These are phyloP conservation scores for Chaetomium tenue DNA, from an alignment of 495 filamentous ascomycete genomes.

Conservation along the genomic window DNA sequence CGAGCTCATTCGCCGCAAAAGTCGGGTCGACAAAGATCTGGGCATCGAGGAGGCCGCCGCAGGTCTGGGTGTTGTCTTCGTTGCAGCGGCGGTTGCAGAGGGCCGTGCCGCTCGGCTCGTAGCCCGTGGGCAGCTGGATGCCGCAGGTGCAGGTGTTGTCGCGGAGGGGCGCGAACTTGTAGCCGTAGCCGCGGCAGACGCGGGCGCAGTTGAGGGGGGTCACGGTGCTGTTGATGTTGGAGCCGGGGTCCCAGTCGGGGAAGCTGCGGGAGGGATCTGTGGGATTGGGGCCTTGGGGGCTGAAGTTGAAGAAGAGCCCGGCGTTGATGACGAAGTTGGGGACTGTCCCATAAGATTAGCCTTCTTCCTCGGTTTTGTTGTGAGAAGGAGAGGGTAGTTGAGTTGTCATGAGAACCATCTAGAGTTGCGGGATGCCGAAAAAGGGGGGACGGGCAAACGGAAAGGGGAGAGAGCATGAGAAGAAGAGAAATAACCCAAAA, in stretches of 20 bases:
- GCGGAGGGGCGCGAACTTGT: slow-evolving; percentile 28
- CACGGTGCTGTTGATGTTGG: slow-evolving; percentile 27
- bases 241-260: slow-evolving; percentile 26
- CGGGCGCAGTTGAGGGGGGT: slow-evolving; percentile 30
- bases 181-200: slow-evolving; percentile 32
- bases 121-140: slow-evolving; percentile 21
- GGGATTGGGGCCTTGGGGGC: slow-evolving; percentile 17
- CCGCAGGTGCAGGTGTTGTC: slow-evolving; percentile 30
- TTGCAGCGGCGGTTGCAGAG: slow-evolving; percentile 21
- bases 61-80: slow-evolving; percentile 22
- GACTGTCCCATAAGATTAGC: not conserved
- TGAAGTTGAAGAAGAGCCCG: slow-evolving; percentile 18
- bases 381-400: no score
- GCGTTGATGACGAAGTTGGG: slow-evolving; percentile 1
- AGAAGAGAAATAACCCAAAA: no score
- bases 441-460: no score
- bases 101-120: not conserved
- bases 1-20: slow-evolving; percentile 21
- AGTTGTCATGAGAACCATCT: no score
- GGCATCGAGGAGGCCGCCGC: slow-evolving; percentile 20
- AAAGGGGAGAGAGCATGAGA: no score
- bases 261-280: slow-evolving; percentile 22
- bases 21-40: slow-evolving; percentile 26
- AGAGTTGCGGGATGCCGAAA: no score
- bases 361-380: no score